Evolutionary conservation across 2,329 filamentous ascomycete genomes (phyloP), one percentile per base, ranked within the genome.

Genomic region (Botryotinia globosa): DNA sequence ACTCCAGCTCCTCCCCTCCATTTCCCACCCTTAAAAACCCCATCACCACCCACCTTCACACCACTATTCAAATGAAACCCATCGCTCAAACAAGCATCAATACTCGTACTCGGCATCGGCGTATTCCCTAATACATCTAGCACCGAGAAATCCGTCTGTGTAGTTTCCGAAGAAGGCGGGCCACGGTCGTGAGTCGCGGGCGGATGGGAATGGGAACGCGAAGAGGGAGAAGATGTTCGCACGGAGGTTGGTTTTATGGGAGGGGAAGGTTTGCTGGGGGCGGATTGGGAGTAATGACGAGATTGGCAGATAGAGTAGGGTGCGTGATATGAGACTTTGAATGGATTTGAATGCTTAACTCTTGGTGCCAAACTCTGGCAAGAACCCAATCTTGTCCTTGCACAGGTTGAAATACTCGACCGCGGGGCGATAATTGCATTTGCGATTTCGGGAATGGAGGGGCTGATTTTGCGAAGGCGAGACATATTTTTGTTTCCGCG

Each of bases 41-140:
- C 65, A 56, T 67, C 65, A 3, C 65, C 65, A 22, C 65, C 65
- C 1, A 73, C 22, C 29, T 73, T 73, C 22, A 92, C 84, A 18
- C 94, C 94, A 78, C 90, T 97, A 82, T 96, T 92, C 63, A 99
- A 85, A 76, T 92, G 89, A 82, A 99, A 99, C 1, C 96, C 96
- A 78, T 95, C 90, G 74, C 87, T 84, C 73, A 92, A 89, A 83
- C 93, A 97, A 9, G 92, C 90, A 78, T 98, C 94, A 63, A 99
- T 89, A 2, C 90, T 90, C 0, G 94, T 97, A 0, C 94, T 90
- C 0, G 95, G 96, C 6, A 88, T 85, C 0, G 94, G 92, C 1
- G 90, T 89, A 76, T 89, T 90, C 58, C 89, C 90, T 7, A 98
- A 86, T 10, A 99, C 91, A 81, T 99, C 90, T 76, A 98, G 86